Base-by-base conservation (phyloP, 495 filamentous ascomycete species). In the Hypoxylon subgilvum region DNA sequence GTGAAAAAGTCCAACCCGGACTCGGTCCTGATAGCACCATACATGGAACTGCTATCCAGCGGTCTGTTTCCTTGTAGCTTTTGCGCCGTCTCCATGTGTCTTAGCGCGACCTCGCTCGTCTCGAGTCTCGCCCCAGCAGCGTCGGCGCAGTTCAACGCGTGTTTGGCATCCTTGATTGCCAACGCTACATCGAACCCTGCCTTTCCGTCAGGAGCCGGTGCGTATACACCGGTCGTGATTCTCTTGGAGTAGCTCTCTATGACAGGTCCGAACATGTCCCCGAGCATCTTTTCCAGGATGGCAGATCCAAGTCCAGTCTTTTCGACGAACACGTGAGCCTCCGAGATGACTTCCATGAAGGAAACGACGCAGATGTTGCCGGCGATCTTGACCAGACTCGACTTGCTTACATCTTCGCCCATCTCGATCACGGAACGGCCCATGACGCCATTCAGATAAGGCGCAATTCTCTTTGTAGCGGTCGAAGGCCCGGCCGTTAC, bases 381-480 rank as follows among this genome's bases (percentile, higher is more conserved):
- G 12, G 88, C 79, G 45, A 90, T 67, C 68, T 91, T 92, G 21
- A 91, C 72, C 0, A 74, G 76, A n/a, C 83, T 80, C 25, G 76
- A 74, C 30, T 79, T 72, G 3, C 69, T 71, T 0, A 70, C 66
- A 53, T 84, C 77, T 47, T 73, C 76, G 54, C 72, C 67, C 61
- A 82, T 83, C 53, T 88, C 82, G 54, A 91, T 82, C 35, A 78
- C 80, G 6, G 81, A 79, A 48, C 83, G 79, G 8, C 84, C 78
- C 52, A 84, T 86, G 10, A 91, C 87, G 44, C 85, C 87, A 39
- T 83, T 83, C 40, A 83, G 81, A 71, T 84, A 92, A 0, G 87
- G 86, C 18, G 74, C 75, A n/a, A 86, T 81, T 56, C 79, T 79
- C 72, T 40, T 88, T 79, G 3, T 35, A 1, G 79, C 69, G 3